These are phyloP conservation scores for Gillenia trifoliata DNA, from an alignment of 306 rosid genomes.

Conservation along the genomic window DNA sequence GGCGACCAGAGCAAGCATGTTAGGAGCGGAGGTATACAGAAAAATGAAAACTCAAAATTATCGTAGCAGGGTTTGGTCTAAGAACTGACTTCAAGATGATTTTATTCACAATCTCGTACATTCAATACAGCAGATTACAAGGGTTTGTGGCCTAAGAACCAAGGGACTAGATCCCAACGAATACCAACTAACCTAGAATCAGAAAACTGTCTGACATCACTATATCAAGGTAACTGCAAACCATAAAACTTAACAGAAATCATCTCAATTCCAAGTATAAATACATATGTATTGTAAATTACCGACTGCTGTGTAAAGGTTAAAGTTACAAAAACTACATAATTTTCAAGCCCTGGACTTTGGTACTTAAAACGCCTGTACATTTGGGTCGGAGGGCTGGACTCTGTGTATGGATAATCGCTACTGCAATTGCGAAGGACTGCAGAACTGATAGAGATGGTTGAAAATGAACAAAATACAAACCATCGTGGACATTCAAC, in stretches of 20 bases:
- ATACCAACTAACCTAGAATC: conserved; percentile 34
- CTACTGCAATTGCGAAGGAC: conserved; percentile 86
- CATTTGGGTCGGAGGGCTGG: conserved; percentile 61
- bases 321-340: conserved; percentile 30
- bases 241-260: conserved; percentile 19
- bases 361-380: conserved; percentile 33
- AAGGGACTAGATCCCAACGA: conserved; percentile 26
- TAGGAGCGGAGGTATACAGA: neutral
- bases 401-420: conserved; percentile 62
- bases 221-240: conserved; percentile 24
- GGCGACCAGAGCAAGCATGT: neutral
- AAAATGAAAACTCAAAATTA: neutral
- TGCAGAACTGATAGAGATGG: conserved; percentile 62
- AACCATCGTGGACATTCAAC: conserved; percentile 65
- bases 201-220: conserved; percentile 23
- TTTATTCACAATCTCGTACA: conserved; percentile 49
- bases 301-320: conserved; percentile 44
- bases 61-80: conserved; percentile 13
- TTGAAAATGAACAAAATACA: conserved; percentile 71
- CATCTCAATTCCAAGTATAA: conserved; percentile 29
- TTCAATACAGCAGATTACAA: conserved; percentile 34
- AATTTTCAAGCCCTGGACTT: conserved; percentile 32
- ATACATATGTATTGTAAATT: conserved; percentile 31
- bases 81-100: conserved; percentile 12
- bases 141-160: conserved; percentile 31